Percentiles rank a stretch among this genome's conserved stretches.
Evolutionary conservation across 2,329 filamentous ascomycete species (phyloP).

Genomic region (Microascus cirrosus): DNA sequence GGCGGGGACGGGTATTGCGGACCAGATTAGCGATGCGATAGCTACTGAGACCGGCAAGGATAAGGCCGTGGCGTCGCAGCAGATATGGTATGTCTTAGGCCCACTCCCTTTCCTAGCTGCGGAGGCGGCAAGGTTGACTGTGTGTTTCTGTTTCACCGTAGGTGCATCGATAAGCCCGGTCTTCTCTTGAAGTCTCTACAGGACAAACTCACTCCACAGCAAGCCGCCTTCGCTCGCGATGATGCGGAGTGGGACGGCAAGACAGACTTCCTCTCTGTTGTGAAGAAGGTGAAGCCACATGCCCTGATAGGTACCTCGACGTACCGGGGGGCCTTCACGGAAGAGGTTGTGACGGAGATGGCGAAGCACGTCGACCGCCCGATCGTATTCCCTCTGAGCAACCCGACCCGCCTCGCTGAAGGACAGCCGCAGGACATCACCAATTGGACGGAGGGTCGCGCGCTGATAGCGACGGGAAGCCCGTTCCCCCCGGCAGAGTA

Average conservation of each 20-base stretch:
- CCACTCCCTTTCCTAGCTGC: background rate
- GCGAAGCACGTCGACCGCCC: slow-evolving; percentile 59
- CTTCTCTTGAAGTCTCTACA: slow-evolving; percentile 33
- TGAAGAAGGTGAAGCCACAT: slow-evolving; percentile 64
- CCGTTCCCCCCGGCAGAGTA: slow-evolving; percentile 64
- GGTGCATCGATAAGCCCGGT: slow-evolving; percentile 74
- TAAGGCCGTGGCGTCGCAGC: slow-evolving; percentile 63
- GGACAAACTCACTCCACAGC: slow-evolving; percentile 46
- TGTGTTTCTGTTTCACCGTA: slow-evolving; percentile 16
- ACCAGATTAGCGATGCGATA: slow-evolving; percentile 74
- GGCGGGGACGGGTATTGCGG: slow-evolving; percentile 76
- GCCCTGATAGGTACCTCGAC: slow-evolving; percentile 80
- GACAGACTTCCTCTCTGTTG: slow-evolving; percentile 49
- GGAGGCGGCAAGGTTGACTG: background rate
- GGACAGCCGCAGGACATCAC: slow-evolving; percentile 67
- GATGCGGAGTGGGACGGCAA: slow-evolving; percentile 52
- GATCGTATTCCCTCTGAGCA: slow-evolving; percentile 73
- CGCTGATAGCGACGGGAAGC: slow-evolving; percentile 71
- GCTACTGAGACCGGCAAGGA: slow-evolving; percentile 53
- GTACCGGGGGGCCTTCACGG: slow-evolving; percentile 62
- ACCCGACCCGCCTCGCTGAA: slow-evolving; percentile 76
- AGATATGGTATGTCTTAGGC: slow-evolving; percentile 55
- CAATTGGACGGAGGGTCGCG: slow-evolving; percentile 67
- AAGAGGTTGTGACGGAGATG: slow-evolving; percentile 67
- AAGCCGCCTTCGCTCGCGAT: slow-evolving; percentile 54